A percentile compares a stretch with the other conserved stretches of the same genome.
Conservation (phyloP, 2,329 filamentous ascomycete species). For the Aspergillus brunneoviolaceus region DNA sequence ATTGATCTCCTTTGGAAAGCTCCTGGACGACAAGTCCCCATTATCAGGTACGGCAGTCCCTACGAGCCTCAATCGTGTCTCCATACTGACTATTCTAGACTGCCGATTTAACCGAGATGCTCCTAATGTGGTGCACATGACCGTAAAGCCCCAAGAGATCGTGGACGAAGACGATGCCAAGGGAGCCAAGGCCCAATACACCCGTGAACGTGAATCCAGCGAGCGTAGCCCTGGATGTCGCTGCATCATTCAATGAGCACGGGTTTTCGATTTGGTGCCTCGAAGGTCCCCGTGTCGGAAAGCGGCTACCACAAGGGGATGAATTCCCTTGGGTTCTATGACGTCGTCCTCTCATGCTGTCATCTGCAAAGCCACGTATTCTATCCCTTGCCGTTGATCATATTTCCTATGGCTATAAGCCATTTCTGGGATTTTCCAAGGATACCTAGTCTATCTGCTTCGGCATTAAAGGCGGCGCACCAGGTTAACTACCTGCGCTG, state of each 20-base stretch:
- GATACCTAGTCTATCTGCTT: not conserved
- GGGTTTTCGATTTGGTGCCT: not conserved
- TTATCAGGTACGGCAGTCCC: slow-evolving; percentile 67
- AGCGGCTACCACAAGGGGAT: not conserved
- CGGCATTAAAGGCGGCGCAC: not conserved
- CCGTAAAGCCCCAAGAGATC: slow-evolving; percentile 79
- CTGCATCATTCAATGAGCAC: slow-evolving; percentile 59
- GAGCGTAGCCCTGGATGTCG: slow-evolving; percentile 62
- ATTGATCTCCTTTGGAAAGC: slow-evolving; percentile 85
- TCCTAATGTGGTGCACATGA: slow-evolving; percentile 93
- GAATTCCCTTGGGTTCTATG: not conserved
- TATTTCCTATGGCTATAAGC: not conserved
- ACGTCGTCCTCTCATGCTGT: not conserved
- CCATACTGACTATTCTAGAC: slow-evolving; percentile 51
- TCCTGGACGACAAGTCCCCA: slow-evolving; percentile 83
- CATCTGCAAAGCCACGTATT: not conserved
- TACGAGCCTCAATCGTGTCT: slow-evolving; percentile 14
- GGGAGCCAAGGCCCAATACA: slow-evolving; percentile 56
- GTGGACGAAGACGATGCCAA: slow-evolving; percentile 78
- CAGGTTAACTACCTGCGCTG: not conserved
- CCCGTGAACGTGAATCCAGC: slow-evolving; percentile 54
- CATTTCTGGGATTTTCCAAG: not conserved
- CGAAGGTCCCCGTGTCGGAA: not conserved
- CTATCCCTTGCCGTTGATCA: not conserved
- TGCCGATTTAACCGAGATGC: slow-evolving; percentile 73